These are phyloP conservation scores for Amaranthus palmeri DNA, from an alignment of 148 eudicot species.

Conservation along the genomic window DNA sequence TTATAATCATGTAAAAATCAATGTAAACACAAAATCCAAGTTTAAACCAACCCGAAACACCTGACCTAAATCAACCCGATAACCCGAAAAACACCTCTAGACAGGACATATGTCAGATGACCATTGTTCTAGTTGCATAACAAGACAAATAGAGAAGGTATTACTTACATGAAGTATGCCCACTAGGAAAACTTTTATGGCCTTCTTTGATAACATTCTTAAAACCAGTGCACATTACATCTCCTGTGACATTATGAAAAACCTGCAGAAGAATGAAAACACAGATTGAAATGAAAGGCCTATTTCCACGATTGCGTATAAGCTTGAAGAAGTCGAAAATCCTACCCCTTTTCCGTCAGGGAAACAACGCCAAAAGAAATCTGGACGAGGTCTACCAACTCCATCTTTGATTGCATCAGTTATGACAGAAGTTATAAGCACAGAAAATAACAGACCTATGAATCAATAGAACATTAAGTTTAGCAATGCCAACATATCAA, in stretches of 20 bases:
- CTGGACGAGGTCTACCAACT: conserved; percentile 94
- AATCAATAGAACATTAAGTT: conserved; percentile 13
- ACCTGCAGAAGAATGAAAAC: conserved; percentile 23
- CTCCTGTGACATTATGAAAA: conserved; percentile 27
- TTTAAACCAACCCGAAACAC: no score
- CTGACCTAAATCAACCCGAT: no score
- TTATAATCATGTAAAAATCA: no score
- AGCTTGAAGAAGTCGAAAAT: conserved; percentile 2
- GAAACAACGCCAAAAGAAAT: conserved; percentile 95
- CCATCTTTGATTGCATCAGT: conserved; percentile 92
- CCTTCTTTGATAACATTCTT: conserved; percentile 76
- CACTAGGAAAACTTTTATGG: conserved; percentile 95
- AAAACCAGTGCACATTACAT: conserved; percentile 67
- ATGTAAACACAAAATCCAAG: no score
- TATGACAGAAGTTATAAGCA: conserved; percentile 73
- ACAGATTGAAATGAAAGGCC: background rate
- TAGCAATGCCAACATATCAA: background rate
- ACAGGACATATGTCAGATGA: background rate
- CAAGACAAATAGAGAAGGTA: background rate
- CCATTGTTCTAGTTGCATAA: background rate
- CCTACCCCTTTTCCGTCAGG: conserved; percentile 78
- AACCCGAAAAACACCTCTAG: background rate
- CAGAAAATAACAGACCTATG: conserved; percentile 72
- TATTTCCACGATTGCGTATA: background rate
- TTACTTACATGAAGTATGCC: conserved; percentile 86